These are phyloP conservation scores for Trichophyton rubrum DNA, from an alignment of 2,329 filamentous ascomycete genomes.

Conservation along the genomic window DNA sequence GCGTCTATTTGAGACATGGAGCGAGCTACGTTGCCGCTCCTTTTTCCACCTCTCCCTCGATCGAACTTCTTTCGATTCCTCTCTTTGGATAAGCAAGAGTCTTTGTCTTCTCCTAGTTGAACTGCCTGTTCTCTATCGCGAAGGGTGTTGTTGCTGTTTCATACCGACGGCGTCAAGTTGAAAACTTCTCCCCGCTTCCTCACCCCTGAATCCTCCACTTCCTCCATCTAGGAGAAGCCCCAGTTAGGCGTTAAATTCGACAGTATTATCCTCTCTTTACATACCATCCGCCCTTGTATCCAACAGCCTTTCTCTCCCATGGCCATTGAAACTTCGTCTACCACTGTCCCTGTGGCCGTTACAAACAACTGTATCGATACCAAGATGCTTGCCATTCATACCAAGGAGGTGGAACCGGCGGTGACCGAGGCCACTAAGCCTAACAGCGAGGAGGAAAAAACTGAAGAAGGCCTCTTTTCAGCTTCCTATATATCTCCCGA, in stretches of 20 bases:
- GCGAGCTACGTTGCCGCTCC: background rate
- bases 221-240: background rate
- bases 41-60: background rate
- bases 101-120: background rate
- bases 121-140: background rate
- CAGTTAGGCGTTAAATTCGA: background rate
- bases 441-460: too few relatives aligned
- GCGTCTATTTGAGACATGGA: background rate
- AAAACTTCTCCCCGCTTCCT: background rate
- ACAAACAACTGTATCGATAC: constrained; percentile 1
- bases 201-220: background rate
- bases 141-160: background rate
- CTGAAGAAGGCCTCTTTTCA: constrained; percentile 51
- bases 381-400: background rate
- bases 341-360: background rate
- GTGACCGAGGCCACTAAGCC: background rate
- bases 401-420: background rate
- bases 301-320: background rate
- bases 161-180: background rate
- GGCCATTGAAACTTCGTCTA: background rate
- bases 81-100: background rate
- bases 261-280: background rate
- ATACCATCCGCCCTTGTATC: background rate
- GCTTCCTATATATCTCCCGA: constrained; percentile 62
- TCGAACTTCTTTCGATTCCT: background rate